These are phyloP conservation scores for Dalbergia cultrata DNA, from an alignment of 306 rosid species.

Conservation along the genomic window DNA sequence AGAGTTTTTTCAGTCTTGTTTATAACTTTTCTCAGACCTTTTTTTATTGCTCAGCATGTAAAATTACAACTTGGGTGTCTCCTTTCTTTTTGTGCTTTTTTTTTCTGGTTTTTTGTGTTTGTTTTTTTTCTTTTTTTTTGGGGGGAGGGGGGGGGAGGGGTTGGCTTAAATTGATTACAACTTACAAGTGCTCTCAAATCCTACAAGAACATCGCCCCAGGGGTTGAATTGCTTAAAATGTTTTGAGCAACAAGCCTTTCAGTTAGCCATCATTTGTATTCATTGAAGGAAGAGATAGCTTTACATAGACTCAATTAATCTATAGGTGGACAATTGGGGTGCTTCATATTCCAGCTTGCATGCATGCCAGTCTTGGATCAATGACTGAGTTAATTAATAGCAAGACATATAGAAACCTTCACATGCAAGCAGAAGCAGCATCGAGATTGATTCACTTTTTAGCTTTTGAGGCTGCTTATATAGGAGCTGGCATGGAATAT, in stretches of 20 bases:
- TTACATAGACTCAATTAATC: background rate
- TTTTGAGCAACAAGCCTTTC: constrained; percentile 29
- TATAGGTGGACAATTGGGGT: background rate
- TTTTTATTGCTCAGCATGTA: background rate
- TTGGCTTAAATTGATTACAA: background rate
- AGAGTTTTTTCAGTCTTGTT: background rate
- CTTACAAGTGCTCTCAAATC: background rate
- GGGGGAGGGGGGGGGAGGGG: too few species aligned
- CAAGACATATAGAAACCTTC: constrained; percentile 28
- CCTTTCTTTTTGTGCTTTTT: background rate
- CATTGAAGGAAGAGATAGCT: constrained; percentile 29
- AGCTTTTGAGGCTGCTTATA: constrained; percentile 29
- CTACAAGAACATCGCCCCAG: background rate
- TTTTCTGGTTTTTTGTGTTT: too few species aligned
- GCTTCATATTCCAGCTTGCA: constrained; percentile 29
- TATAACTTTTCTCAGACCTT: background rate
- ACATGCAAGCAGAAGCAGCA: constrained; percentile 14
- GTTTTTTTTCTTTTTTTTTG: too few species aligned
- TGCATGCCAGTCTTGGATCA: constrained; percentile 3
- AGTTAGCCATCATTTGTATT: constrained; percentile 31
- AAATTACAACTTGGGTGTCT: background rate
- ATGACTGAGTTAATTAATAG: constrained; percentile 14
- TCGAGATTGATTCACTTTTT: constrained; percentile 46
- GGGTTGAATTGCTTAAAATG: background rate
- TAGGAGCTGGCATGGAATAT: constrained; percentile 14